Base-by-base conservation (phyloP, 1,284 basidiomycete species). In the Malassezia globosa region DNA sequence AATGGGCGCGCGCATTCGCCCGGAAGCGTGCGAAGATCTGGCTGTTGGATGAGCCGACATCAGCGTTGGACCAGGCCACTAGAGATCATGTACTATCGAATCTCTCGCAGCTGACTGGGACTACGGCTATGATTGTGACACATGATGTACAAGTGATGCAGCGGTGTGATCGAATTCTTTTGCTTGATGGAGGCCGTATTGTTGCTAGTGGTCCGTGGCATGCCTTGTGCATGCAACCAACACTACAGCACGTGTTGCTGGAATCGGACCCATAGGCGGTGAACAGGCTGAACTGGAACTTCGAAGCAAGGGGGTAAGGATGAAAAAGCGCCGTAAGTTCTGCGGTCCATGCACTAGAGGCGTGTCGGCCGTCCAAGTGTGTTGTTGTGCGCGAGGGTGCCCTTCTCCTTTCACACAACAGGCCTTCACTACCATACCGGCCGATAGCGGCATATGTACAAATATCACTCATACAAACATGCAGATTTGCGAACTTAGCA, bases 31-130 rank as follows among this genome's bases (percentile, higher is more conserved):
- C 83, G 0, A 78, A 76, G 27, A 79, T 94, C n/a, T 76, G 95
- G 25, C 82, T 96, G 40, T 76, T 96, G 40, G 92, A 96, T 73
- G 92, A 96, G 72, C 92, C 86, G 68, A 97, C 92, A 6, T 83
- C 81, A 34, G 87, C 90, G 5, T 76, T 96, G 48, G 92, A 96
- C 70, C 38, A 49, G 0, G 40, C 43, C 2, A 63, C 58, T 40
- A 57, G 59, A 22, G 35, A 42, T 22, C 31, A n/a, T 2, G 44
- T 52, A 26, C 38, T 52, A 1, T 23, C 27, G 22, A 5, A 16
- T 7, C 18, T 22, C 22, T 29, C n/a, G 8, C 38, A 18, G n/a
- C 31, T 25, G 22, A 80, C 79, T 4, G 14, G 19, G 18, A 29
- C 8, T 5, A 94, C 88, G 54, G 88, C 85, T 44, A 72, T 96